Conservation (phyloP, 805 yeast species). For the Teunomyces lycoperdinae region DNA sequence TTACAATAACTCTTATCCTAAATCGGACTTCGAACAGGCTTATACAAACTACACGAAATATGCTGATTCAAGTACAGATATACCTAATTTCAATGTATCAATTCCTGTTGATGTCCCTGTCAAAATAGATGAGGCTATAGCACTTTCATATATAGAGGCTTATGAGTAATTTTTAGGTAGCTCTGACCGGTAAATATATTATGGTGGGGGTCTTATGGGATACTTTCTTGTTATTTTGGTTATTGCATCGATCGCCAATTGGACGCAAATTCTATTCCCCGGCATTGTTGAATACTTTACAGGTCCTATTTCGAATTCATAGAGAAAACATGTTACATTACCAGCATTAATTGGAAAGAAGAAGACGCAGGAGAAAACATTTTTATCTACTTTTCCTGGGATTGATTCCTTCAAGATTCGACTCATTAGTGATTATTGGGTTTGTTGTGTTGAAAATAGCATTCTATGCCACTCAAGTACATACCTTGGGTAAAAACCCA, state of each 20-base stretch:
- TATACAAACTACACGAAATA: background rate
- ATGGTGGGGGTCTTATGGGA: conserved; percentile 13
- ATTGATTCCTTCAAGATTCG: conserved; percentile 35
- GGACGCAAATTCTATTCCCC: conserved; percentile 24
- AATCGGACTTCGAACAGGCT: conserved; percentile 10
- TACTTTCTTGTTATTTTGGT: conserved; percentile 37
- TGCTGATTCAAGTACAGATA: background rate
- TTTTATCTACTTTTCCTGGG: conserved; percentile 10
- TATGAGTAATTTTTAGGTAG: conserved; percentile 18
- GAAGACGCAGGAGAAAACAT: background rate
- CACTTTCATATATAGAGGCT: conserved; percentile 8
- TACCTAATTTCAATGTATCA: background rate
- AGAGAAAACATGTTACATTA: conserved; percentile 16
- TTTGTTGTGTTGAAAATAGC: conserved; percentile 20
- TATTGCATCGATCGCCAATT: conserved; percentile 24
- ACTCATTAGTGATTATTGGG: conserved; percentile 23
- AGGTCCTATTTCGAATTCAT: conserved; percentile 15
- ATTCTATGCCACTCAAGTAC: conserved; percentile 22
- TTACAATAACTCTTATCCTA: conserved; percentile 16
- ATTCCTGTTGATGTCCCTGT: conserved; percentile 17
- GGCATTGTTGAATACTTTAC: conserved; percentile 11
- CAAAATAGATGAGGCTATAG: conserved; percentile 14
- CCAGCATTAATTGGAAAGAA: conserved; percentile 15
- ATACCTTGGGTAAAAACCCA: conserved; percentile 31
- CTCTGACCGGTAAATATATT: conserved; percentile 21